Evolutionary conservation across 495 filamentous ascomycete species (phyloP).

Genomic region (Cladorrhinum samala): DNA sequence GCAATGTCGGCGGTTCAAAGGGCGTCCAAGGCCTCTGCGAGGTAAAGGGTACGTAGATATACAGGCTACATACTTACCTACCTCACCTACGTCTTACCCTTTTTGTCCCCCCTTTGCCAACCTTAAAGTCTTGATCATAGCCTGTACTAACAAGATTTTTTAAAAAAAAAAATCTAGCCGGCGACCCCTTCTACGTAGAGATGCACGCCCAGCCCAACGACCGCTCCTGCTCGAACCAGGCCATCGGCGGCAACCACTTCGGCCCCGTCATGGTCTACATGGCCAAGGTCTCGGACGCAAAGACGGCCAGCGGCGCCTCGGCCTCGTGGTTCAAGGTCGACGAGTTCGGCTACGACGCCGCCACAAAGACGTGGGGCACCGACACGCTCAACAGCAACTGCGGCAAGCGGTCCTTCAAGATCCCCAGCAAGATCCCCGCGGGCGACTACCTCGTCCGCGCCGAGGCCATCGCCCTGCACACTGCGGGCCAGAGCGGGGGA

Average conservation of each 20-base stretch:
- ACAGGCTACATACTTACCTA: too few relatives aligned
- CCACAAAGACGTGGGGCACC: conserved; percentile 24
- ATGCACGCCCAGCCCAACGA: conserved; percentile 18
- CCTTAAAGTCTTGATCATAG: conserved; percentile 37
- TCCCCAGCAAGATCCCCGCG: conserved; percentile 40
- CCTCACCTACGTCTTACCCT: conserved; percentile 25
- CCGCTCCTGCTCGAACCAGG: conserved; percentile 11
- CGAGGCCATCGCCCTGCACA: conserved; percentile 47
- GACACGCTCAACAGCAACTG: conserved; percentile 33
- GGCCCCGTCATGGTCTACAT: conserved; percentile 50
- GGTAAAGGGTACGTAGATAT: conserved; percentile 17
- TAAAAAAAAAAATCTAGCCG: too few relatives aligned
- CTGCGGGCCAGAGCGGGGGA: conserved; percentile 28
- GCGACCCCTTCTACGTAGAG: conserved; percentile 24
- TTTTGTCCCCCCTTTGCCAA: conserved; percentile 28
- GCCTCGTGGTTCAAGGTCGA: conserved; percentile 34
- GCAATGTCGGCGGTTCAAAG: conserved; percentile 34
- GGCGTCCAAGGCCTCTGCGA: conserved; percentile 27
- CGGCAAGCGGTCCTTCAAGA: conserved; percentile 47
- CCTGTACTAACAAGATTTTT: too few relatives aligned
- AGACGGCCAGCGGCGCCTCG: conserved; percentile 32
- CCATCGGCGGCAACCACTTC: conserved; percentile 32
- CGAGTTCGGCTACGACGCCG: conserved; percentile 33
- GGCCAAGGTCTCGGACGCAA: conserved; percentile 45
- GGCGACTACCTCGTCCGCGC: conserved; percentile 49